These are phyloP conservation scores for Akanthomyces dipterigenus DNA, from an alignment of 2,329 filamentous ascomycete genomes.

Conservation along the genomic window DNA sequence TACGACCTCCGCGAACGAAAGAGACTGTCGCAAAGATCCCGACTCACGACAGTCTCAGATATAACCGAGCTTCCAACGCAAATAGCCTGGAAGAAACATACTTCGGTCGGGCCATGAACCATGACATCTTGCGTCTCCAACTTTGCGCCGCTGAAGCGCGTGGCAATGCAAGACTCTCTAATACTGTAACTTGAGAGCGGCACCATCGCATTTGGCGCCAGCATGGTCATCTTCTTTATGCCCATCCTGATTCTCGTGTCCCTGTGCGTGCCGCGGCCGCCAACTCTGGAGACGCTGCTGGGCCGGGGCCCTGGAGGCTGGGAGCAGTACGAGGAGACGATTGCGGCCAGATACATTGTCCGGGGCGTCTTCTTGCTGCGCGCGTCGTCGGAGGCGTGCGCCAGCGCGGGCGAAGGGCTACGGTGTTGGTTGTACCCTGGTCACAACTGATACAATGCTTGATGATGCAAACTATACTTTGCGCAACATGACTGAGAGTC, in stretches of 20 bases:
- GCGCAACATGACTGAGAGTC: no score
- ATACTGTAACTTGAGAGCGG: not conserved
- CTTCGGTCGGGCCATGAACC: not conserved
- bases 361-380: not conserved
- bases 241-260: not conserved
- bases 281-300: not conserved
- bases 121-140: not conserved
- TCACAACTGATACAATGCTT: no score
- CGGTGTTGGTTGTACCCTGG: no score
- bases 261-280: not conserved
- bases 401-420: no score
- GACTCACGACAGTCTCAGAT: no score
- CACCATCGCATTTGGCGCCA: not conserved
- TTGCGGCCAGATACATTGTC: not conserved
- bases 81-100: not conserved
- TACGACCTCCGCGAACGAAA: no score
- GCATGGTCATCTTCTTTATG: not conserved
- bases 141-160: not conserved
- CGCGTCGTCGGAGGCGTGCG: not conserved
- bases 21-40: no score
- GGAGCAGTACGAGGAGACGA: constrained; percentile 11
- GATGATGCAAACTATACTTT: no score
- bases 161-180: not conserved
- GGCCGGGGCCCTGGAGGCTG: constrained; percentile 5
- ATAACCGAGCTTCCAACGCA: no score